Evolutionary conservation across 805 yeast species (phyloP).

Genomic region (Kazachstania bromeliacearum): DNA sequence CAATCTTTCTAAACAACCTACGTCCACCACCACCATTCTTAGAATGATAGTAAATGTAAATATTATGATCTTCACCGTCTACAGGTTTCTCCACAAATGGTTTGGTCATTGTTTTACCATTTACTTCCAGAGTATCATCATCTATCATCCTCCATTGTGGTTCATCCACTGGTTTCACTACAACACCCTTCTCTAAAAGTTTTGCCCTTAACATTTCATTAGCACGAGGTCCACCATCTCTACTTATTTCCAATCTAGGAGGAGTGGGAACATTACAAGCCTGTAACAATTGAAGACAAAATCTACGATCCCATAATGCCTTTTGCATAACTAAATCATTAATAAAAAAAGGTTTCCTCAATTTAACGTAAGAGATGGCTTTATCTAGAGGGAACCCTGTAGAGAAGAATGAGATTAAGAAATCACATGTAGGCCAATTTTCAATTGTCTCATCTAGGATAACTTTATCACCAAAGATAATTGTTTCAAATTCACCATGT

Average conservation of each 20-base stretch:
- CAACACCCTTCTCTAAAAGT: conserved; percentile 53
- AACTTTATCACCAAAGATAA: conserved; percentile 94
- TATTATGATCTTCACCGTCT: conserved; percentile 97
- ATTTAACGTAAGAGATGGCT: conserved; percentile 82
- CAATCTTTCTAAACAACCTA: conserved; percentile 85
- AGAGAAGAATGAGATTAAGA: conserved; percentile 86
- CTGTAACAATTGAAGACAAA: conserved; percentile 70
- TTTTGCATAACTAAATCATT: conserved; percentile 89
- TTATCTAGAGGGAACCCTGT: conserved; percentile 93
- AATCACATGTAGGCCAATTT: conserved; percentile 99
- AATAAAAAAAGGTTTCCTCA: conserved; percentile 81
- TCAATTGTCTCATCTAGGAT: conserved; percentile 87
- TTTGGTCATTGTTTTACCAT: conserved; percentile 63
- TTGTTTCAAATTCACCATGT: conserved; percentile 92
- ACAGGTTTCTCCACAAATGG: conserved; percentile 98
- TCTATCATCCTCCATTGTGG: conserved; percentile 83
- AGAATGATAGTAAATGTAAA: conserved; percentile 80
- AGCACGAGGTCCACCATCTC: conserved; percentile 94
- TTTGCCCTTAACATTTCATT: conserved; percentile 56
- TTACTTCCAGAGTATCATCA: conserved; percentile 70
- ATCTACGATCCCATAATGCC: conserved; percentile 93
- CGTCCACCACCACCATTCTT: conserved; percentile 97
- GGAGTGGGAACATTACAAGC: conserved; percentile 88
- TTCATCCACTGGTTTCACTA: conserved; percentile 38
- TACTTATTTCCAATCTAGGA: conserved; percentile 70